A percentile compares a stretch with the other conserved stretches of the same genome.
Conservation (phyloP, 352 stramenopile species). For the Discostella stelligera region DNA sequence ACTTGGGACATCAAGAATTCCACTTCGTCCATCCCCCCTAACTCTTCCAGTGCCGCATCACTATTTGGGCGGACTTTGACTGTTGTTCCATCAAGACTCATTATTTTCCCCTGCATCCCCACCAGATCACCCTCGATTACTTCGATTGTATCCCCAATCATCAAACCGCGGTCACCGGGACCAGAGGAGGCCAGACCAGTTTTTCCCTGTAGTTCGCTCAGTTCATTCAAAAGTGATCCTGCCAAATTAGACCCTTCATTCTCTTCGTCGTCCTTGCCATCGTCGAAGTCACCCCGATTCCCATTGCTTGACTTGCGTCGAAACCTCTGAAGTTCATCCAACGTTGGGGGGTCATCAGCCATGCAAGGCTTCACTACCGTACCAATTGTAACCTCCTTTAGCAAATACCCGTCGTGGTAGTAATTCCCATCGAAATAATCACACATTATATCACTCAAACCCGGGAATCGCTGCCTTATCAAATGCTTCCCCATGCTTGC, state of each 20-base stretch:
- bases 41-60: conserved; percentile 54
- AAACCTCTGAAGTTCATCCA: conserved; percentile 83
- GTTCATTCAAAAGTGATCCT: conserved; percentile 77
- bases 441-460: conserved; percentile 69
- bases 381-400: conserved; percentile 83
- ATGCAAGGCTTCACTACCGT: conserved; percentile 80
- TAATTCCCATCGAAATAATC: conserved; percentile 83
- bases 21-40: conserved; percentile 78
- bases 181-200: conserved; percentile 52
- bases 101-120: conserved; percentile 81
- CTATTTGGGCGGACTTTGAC: conserved; percentile 82
- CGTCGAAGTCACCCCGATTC: conserved; percentile 43
- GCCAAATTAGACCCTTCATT: conserved; percentile 81
- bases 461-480: conserved; percentile 68
- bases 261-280: conserved; percentile 64
- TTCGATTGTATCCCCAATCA: conserved; percentile 83
- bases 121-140: conserved; percentile 84
- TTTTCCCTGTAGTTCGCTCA: conserved; percentile 79
- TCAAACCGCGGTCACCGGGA: conserved; percentile 58
- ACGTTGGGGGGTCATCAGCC: conserved; percentile 76
- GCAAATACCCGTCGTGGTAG: conserved; percentile 82
- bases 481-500: conserved; percentile 60
- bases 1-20: conserved; percentile 82
- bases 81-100: conserved; percentile 79
- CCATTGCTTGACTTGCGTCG: conserved; percentile 59